Evolutionary conservation across 176 grass and related monocot species (phyloP).

Genomic region (Eleusine coracana): DNA sequence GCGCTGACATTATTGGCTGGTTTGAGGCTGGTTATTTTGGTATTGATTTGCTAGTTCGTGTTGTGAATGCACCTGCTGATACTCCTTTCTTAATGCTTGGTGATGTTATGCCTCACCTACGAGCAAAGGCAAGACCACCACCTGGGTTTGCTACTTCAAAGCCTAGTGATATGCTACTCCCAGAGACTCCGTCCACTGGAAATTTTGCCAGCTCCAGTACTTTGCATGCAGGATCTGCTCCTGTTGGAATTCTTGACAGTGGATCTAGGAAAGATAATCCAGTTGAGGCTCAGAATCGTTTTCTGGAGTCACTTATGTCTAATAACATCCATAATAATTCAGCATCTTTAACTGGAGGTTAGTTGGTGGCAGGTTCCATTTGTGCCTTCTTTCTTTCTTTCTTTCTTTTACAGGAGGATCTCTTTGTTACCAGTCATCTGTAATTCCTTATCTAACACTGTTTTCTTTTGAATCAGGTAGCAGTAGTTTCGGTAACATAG

Average conservation of each 20-base stretch:
- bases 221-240: conserved; percentile 48
- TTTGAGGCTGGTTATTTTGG: conserved; percentile 96
- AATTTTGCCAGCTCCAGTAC: conserved; percentile 57
- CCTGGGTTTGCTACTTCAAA: conserved; percentile 84
- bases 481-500: conserved; percentile 50
- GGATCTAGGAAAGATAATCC: conserved; percentile 48
- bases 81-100: conserved; percentile 88
- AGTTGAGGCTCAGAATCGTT: conserved; percentile 81
- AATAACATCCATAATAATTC: conserved; percentile 51
- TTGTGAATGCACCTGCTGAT: conserved; percentile 63
- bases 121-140: conserved; percentile 86
- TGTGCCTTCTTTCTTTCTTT: conserved; percentile 9
- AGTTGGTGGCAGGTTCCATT: conserved; percentile 33
- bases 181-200: conserved; percentile 38
- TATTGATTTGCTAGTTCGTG: conserved; percentile 86
- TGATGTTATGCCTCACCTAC: conserved; percentile 95
- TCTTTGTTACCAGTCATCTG: conserved; percentile 5
- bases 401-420: conserved; percentile 9
- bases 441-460: conserved; percentile 22
- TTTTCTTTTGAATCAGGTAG: conserved; percentile 51
- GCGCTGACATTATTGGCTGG: conserved; percentile 91
- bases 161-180: conserved; percentile 49
- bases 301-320: conserved; percentile 92
- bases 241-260: conserved; percentile 57
- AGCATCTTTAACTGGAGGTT: conserved; percentile 67